Evolutionary conservation across 208 protist genomes (phyloP).

Genomic region (Crithidia acanthocephali): DNA sequence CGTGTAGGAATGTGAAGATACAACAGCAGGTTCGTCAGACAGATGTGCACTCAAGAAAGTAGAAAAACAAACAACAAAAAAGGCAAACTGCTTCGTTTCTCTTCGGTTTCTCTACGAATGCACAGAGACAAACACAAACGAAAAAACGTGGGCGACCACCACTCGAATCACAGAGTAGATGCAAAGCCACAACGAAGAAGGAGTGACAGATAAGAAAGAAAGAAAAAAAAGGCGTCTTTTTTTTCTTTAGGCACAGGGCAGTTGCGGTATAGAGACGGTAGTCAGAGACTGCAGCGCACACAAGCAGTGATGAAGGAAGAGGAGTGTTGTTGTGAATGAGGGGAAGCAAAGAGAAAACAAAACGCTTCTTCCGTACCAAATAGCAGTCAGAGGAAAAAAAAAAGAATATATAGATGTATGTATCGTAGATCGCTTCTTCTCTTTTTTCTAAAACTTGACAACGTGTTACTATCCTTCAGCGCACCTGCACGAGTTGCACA

Average conservation of each 20-base stretch:
- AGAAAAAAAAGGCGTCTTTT: background rate
- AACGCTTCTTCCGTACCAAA: background rate
- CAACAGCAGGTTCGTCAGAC: background rate
- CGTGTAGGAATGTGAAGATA: background rate
- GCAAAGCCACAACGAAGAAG: background rate
- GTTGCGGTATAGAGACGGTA: too few species aligned
- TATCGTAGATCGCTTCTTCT: too few species aligned
- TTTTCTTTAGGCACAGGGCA: background rate
- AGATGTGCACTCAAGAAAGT: conserved; percentile 1
- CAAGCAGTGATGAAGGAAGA: background rate
- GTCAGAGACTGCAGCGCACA: background rate
- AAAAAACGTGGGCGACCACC: background rate
- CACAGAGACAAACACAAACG: background rate
- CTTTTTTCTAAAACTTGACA: too few species aligned
- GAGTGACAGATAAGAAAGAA: background rate
- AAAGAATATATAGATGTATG: background rate
- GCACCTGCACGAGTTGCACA: background rate
- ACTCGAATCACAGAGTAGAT: background rate
- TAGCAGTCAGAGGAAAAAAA: background rate
- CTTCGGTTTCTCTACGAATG: background rate
- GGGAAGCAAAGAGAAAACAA: background rate
- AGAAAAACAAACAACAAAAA: conserved; percentile 1
- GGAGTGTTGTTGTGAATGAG: background rate
- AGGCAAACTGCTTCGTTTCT: background rate
- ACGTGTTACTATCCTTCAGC: background rate